Evolutionary conservation across 306 rosid genomes (phyloP).

Genomic region (Pterocarpus santalinus): DNA sequence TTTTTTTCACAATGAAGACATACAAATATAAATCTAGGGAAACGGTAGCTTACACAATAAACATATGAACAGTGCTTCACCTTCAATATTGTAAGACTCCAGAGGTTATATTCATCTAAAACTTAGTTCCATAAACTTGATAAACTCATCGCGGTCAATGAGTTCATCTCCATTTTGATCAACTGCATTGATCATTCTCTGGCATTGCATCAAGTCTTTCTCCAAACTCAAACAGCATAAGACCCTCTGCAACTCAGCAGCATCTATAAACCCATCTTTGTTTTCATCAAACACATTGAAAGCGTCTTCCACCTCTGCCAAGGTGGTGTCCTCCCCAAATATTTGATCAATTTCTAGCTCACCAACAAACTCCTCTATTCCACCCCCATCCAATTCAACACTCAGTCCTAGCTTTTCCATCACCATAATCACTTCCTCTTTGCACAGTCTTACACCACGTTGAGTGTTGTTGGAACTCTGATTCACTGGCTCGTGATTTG

Average conservation of each 20-base stretch:
- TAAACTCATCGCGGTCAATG: constrained; percentile 57
- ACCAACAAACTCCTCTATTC: constrained; percentile 13
- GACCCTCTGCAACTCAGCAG: constrained; percentile 51
- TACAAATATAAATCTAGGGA: not conserved
- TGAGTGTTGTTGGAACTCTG: not conserved
- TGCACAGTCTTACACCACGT: constrained; percentile 42
- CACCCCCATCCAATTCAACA: constrained; percentile 14
- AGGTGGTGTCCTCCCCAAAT: constrained; percentile 54
- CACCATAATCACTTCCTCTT: constrained; percentile 50
- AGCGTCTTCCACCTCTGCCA: constrained; percentile 60
- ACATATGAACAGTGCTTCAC: not conserved
- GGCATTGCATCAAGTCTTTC: constrained; percentile 45
- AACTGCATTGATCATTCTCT: constrained; percentile 52
- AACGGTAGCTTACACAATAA: not conserved
- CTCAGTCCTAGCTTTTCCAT: constrained; percentile 53
- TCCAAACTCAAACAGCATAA: constrained; percentile 51
- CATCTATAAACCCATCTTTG: constrained; percentile 62
- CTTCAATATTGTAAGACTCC: not conserved
- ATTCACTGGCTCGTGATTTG: constrained; percentile 10
- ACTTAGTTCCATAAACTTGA: constrained; percentile 49
- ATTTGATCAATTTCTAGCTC: constrained; percentile 45
- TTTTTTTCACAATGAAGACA: not conserved
- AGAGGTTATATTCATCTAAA: constrained; percentile 1
- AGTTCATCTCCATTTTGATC: constrained; percentile 60
- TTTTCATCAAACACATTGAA: constrained; percentile 66